Conservation (phyloP, 2,329 filamentous ascomycete species). For the Cladosporium halotolerans region DNA sequence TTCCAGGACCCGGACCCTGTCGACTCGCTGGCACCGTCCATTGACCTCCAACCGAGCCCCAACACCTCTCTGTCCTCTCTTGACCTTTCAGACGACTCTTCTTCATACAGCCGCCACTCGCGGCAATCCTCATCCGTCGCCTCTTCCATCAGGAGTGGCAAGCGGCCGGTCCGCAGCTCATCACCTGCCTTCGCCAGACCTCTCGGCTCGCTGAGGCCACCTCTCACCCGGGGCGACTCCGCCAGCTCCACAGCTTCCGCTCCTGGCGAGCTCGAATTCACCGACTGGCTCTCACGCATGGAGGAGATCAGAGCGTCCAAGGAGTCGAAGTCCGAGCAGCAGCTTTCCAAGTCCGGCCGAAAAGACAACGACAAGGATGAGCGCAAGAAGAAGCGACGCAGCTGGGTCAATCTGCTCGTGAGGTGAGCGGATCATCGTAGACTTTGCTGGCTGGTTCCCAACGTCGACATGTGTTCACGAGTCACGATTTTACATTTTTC, state of each 20-base stretch:
- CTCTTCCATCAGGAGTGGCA: background rate
- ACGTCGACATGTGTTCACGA: too few species aligned
- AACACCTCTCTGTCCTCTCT: slow-evolving; percentile 4
- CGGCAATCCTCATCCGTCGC: slow-evolving; percentile 1
- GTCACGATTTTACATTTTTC: too few species aligned
- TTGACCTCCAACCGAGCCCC: background rate
- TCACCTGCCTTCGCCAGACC: slow-evolving; percentile 5
- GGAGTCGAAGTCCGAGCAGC: background rate
- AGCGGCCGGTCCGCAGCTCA: background rate
- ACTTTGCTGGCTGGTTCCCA: background rate
- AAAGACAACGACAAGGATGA: slow-evolving; percentile 1
- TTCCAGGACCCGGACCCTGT: slow-evolving; percentile 7
- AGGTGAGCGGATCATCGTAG: background rate
- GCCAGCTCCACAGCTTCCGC: background rate
- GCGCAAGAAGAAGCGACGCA: slow-evolving; percentile 9
- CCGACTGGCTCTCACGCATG: slow-evolving; percentile 6
- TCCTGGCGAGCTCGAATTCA: slow-evolving; percentile 6
- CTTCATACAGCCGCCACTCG: background rate
- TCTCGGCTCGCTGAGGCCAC: background rate
- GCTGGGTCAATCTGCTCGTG: slow-evolving; percentile 8
- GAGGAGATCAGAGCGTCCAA: background rate
- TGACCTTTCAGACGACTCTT: background rate
- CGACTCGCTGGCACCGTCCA: background rate
- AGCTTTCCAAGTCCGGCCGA: background rate
- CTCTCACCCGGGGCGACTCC: background rate